A percentile compares a stretch with the other conserved stretches of the same genome.
These are phyloP conservation scores for Ceratobasidium sp. DNA, from an alignment of 1,284 basidiomycete species.

Conservation along the genomic window DNA sequence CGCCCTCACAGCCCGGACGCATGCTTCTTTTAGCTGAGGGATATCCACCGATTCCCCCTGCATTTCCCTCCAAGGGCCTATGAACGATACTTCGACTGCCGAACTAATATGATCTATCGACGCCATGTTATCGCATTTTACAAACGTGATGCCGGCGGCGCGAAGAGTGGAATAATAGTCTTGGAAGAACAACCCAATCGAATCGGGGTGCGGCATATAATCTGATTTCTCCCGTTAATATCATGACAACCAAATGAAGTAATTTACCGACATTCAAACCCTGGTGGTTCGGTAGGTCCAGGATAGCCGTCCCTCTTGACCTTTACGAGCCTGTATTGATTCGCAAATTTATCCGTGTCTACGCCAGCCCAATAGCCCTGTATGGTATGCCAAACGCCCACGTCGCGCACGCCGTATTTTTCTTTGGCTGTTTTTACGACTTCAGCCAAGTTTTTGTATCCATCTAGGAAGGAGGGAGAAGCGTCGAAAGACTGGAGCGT, in stretches of 20 bases:
- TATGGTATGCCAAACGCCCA: slow-evolving; percentile 49
- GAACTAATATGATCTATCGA: slow-evolving; percentile 47
- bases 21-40: slow-evolving; percentile 34
- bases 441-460: slow-evolving; percentile 41
- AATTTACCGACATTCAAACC: slow-evolving; percentile 41
- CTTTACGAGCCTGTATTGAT: slow-evolving; percentile 46
- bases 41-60: slow-evolving; percentile 39
- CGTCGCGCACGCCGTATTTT: slow-evolving; percentile 44
- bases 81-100: slow-evolving; percentile 38
- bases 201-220: slow-evolving; percentile 47
- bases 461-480: slow-evolving; percentile 43
- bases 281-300: slow-evolving; percentile 45
- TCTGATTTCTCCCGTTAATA: slow-evolving; percentile 26
- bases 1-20: slow-evolving; percentile 41
- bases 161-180: slow-evolving; percentile 47
- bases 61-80: slow-evolving; percentile 23
- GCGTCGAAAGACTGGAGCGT: slow-evolving; percentile 46
- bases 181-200: slow-evolving; percentile 44
- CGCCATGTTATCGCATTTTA: slow-evolving; percentile 49
- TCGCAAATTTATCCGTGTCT: slow-evolving; percentile 46
- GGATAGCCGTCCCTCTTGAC: slow-evolving; percentile 49
- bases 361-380: slow-evolving; percentile 49
- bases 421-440: slow-evolving; percentile 45
- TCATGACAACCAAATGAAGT: not conserved
- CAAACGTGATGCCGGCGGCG: slow-evolving; percentile 44